Base-by-base conservation (phyloP, 441 rosid genomes). In the Adansonia grandidieri region DNA sequence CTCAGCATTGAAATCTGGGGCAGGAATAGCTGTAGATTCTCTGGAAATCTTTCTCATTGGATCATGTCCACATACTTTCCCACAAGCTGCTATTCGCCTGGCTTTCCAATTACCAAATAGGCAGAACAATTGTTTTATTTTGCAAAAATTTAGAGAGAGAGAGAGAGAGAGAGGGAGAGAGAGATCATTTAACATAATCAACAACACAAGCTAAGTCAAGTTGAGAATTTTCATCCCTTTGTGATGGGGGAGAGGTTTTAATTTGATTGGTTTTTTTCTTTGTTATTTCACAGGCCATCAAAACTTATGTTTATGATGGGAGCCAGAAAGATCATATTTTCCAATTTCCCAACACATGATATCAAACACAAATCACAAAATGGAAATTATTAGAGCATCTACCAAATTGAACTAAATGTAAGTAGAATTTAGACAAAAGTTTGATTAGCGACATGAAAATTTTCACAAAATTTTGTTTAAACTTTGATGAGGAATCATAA, bases 1-100 rank as follows among this genome's bases (percentile, higher is more conserved):
- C 85, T 92, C 97, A 32, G 91, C 90, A 86, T 90, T 91, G 76
- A 91, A 93, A 83, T 82, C 85, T 17, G 93, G 92, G 13, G 86
- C 91, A 3, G 90, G 90, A 24, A 87, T 82, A 53, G 92, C 91
- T 82, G 70, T 89, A 63, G 92, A 84, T 73, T 84, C 92, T 84
- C 80, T 85, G 5, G 76, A 63, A 40, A 61, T 78, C 71, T 78
- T 87, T 71, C 77, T 88, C 6, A 75, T 76, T 53, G 81, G 70
- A 63, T 91, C 89, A 9, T 77, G 86, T 74, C 78, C 85, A 44
- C 70, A 82, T 66, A 79, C 87, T 84, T 84, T 88, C 81, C 77
- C 48, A 4, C 78, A 84, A 5, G 79, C 56, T 63, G 47, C 45
- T 85, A 82, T 88, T 61, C 78, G 83, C 84, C 97, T 92, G 87